phyloP scores from a whole-genome alignment of 2,329 filamentous ascomycete species.

The Aspergillus sp. region DNA sequence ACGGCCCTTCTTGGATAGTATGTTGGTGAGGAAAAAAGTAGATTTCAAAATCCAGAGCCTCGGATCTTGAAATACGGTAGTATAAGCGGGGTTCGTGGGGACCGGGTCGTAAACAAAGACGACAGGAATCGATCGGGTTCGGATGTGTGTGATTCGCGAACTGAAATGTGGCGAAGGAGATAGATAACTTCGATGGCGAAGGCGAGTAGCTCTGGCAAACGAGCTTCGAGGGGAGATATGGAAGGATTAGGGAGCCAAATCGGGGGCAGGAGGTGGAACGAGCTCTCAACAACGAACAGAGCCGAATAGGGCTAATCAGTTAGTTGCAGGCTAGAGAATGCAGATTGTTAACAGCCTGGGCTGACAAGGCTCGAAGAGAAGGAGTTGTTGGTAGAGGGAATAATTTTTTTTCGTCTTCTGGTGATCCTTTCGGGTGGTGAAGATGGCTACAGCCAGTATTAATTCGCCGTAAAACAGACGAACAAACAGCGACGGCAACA shows the following conservation, averaged over 20 bases:
- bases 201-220: constrained; percentile 14
- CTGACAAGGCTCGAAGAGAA: constrained; percentile 15
- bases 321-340: constrained; percentile 22
- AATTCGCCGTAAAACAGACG: constrained; percentile 10
- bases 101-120: constrained; percentile 13
- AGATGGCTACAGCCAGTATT: constrained; percentile 5
- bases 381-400: constrained; percentile 9
- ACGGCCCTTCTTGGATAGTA: constrained; percentile 32
- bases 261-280: constrained; percentile 11
- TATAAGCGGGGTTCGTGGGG: constrained; percentile 18
- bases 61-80: constrained; percentile 8
- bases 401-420: constrained; percentile 12
- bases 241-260: constrained; percentile 10
- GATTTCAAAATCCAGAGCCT: constrained; percentile 16
- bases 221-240: constrained; percentile 15
- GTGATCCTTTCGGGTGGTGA: constrained; percentile 11
- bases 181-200: constrained; percentile 8
- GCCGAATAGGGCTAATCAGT: constrained; percentile 15
- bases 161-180: constrained; percentile 5
- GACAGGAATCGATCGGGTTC: constrained; percentile 5
- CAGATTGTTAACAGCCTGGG: constrained; percentile 26
- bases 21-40: constrained; percentile 12
- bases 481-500: constrained; percentile 14
- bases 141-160: constrained; percentile 3
- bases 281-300: constrained; percentile 22